Evolutionary conservation across 169 alveolate genomes (phyloP).

Genomic region (Plasmodium gaboni): DNA sequence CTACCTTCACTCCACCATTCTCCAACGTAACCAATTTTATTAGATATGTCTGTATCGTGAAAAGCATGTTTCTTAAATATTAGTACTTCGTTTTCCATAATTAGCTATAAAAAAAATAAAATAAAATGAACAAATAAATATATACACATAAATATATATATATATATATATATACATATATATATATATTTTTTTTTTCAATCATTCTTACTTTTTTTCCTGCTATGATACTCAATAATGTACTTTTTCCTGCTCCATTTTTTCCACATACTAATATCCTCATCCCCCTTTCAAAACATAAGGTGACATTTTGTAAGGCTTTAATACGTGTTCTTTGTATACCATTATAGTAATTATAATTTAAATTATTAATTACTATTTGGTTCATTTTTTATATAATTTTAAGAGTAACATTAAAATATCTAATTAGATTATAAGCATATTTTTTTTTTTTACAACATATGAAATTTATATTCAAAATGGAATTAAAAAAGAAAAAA

Average conservation of each 20-base stretch:
- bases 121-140: background rate
- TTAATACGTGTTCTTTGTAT: conserved; percentile 19
- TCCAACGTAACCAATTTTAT: conserved; percentile 65
- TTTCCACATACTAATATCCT: conserved; percentile 70
- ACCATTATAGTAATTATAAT: conserved; percentile 49
- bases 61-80: conserved; percentile 55
- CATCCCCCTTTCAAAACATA: conserved; percentile 56
- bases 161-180: conserved; percentile 8
- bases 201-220: conserved; percentile 48
- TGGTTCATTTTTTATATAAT: conserved; percentile 24
- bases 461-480: background rate
- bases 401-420: too few species aligned
- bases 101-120: conserved; percentile 6
- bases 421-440: too few species aligned
- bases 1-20: conserved; percentile 77
- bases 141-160: background rate
- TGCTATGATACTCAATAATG: conserved; percentile 59
- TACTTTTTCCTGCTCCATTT: conserved; percentile 76
- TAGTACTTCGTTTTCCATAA: conserved; percentile 41
- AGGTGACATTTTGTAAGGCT: conserved; percentile 38
- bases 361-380: conserved; percentile 35
- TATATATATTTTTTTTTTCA: background rate
- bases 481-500: background rate
- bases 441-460: background rate
- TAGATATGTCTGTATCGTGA: conserved; percentile 51